Evolutionary conservation across 805 yeast genomes (phyloP), one percentile per base, ranked within the genome.

Genomic region (Candida qinlingensis): DNA sequence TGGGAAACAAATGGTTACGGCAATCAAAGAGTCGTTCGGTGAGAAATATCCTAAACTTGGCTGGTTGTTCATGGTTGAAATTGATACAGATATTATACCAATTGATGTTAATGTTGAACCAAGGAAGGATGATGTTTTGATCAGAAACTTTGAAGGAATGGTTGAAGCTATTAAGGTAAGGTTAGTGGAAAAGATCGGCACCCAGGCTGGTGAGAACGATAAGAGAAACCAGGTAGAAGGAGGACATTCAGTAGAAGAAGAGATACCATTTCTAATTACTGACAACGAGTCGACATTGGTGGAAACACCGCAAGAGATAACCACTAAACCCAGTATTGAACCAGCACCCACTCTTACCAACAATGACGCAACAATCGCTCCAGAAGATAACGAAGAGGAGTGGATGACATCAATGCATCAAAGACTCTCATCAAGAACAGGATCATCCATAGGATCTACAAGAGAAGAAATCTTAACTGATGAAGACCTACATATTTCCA

Each of bases 101-200:
- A 13, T 60, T 3, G 78, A 74, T 61, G 55, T 72, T 1, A 74
- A 73, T 49, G 65, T 74, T 29, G 78, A 74, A 48, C 77, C 78
- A 4, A 69, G 65, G 45, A 74, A 74, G 47, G 66, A 68, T 35
- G 76, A 73, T 55, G 59, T 72, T 4, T 35, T 74, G 48, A 45
- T 74, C 0, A 50, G 48, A 11, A 54, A 59, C 26, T 55, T 60
- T 19, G 60, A 56, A 19, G 19, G 19, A 19, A 19, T 19, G 19
- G 19, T 19, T 19, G 19, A 19, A 19, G 19, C 19, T 19, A 19
- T 19, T 19, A 19, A 19, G 19, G 3, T 19, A 19, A 19, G 19
- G 19, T 19, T 19, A 19, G 19, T 19, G 19, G 19, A 2, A 19
- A 19, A 19, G 19, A 19, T 19, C 19, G 19, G 19, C 3, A 19